Evolutionary conservation across 345 rosid genomes (phyloP), one percentile per base, ranked within the genome.

Genomic region (Populus ilicifolia): DNA sequence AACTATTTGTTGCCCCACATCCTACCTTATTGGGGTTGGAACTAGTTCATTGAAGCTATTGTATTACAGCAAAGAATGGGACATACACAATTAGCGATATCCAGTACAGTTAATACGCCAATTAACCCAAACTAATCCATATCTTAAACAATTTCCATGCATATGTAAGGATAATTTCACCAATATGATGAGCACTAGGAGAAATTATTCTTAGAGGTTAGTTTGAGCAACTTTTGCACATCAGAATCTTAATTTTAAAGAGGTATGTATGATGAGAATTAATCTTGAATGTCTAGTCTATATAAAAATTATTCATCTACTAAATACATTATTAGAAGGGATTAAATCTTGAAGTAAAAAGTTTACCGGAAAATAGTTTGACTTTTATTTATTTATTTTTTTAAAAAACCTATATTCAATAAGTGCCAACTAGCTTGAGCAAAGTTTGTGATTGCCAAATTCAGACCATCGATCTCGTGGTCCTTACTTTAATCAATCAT

Each of bases 41-140:
- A 62, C 54, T 67, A 62, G 36, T 36, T 41, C 72, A 67, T 67
- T 67, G 66, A 75, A 67, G 52, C 71, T 50, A 23, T 33, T 56
- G 2, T 56, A 66, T 8, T 46, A 65, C 13, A 46, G 39, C 62
- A 56, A 21, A 56, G 27, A 56, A 21, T 21, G 27, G 62, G 62
- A 21, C 62, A 21, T 54, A 10, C 27, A 54, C 10, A 21, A 41
- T 41, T 41, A 41, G 44, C 44, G 13, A 54, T 20, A 54, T 10
- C 25, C 35, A 4, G 44, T 50, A 20, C 41, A 8, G 43, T 23
- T 25, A 46, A 17, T 5, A 2, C 11, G 8, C 38, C 65, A 30
- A 25, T 35, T 27, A 65, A 65, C 38, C 69, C 29, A 36, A 17
- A 20, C 25, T n/a, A 61, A 6, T 33, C 23, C 21, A 7, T 33